Evolutionary conservation across 257 asterid genomes (phyloP).

Genomic region (Parsonsia alboflavescens): DNA sequence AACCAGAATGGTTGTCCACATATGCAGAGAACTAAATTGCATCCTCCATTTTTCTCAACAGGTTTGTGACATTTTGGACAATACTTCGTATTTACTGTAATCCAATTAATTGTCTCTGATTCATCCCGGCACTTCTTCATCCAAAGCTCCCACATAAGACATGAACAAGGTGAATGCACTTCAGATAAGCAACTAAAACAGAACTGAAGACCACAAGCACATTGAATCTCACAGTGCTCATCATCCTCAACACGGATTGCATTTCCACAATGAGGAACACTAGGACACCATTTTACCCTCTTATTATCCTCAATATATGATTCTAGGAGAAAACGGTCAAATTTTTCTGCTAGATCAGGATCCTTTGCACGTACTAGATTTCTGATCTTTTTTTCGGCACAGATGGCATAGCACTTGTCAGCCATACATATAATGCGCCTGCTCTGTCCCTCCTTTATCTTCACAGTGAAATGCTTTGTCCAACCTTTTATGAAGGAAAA

Average conservation of each 20-base stretch:
- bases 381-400: conserved; percentile 49
- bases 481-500: conserved; percentile 37
- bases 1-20: conserved; percentile 66
- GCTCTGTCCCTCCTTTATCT: conserved; percentile 56
- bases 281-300: conserved; percentile 62
- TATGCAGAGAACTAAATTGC: conserved; percentile 43
- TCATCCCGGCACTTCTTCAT: conserved; percentile 32
- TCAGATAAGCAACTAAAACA: conserved; percentile 52
- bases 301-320: conserved; percentile 61
- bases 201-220: conserved; percentile 48
- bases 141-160: conserved; percentile 60
- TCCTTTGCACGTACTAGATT: conserved; percentile 37
- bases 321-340: conserved; percentile 48
- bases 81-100: conserved; percentile 28
- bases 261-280: conserved; percentile 58
- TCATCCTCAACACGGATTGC: conserved; percentile 44
- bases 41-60: conserved; percentile 54
- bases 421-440: conserved; percentile 54
- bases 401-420: conserved; percentile 47
- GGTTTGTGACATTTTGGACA: conserved; percentile 59
- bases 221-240: conserved; percentile 46
- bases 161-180: conserved; percentile 63
- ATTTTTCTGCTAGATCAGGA: conserved; percentile 40
- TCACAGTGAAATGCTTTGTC: conserved; percentile 48
- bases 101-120: conserved; percentile 35